phyloP scores from a whole-genome alignment of 2,329 filamentous ascomycete species.

The Lachnum nothofagi region DNA sequence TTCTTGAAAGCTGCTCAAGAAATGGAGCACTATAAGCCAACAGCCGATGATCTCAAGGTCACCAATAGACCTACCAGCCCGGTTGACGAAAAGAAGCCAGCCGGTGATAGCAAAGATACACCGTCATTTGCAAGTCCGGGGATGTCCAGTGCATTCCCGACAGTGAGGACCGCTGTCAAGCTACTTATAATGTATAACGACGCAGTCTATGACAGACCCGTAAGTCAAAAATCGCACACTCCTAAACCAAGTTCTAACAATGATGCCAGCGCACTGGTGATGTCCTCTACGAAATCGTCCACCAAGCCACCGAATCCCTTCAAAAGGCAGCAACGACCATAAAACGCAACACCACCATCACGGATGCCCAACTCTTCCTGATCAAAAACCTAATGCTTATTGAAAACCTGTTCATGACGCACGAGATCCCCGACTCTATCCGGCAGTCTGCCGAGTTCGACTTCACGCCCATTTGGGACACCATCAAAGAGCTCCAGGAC shows the following conservation, averaged over 20 bases:
- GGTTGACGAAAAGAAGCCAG: constrained; percentile 38
- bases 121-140: constrained; percentile 52
- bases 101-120: constrained; percentile 41
- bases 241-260: constrained; percentile 8
- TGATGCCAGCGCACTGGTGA: constrained; percentile 37
- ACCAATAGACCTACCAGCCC: constrained; percentile 30
- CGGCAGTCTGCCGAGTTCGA: constrained; percentile 52
- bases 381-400: constrained; percentile 91
- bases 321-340: constrained; percentile 70
- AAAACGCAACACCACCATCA: constrained; percentile 53
- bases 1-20: constrained; percentile 31
- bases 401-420: constrained; percentile 91
- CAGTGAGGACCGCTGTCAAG: constrained; percentile 54
- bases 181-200: constrained; percentile 56
- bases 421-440: constrained; percentile 74
- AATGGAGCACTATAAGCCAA: constrained; percentile 29
- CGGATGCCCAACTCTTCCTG: constrained; percentile 84
- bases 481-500: constrained; percentile 44
- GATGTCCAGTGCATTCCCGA: constrained; percentile 53
- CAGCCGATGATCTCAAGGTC: constrained; percentile 26
- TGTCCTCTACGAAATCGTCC: constrained; percentile 74
- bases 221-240: constrained; percentile 15
- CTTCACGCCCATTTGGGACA: constrained; percentile 61
- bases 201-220: constrained; percentile 29
- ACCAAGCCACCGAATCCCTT: constrained; percentile 81